Evolutionary conservation across 345 rosid species (phyloP).

Genomic region (Eucalyptus fibrosa): DNA sequence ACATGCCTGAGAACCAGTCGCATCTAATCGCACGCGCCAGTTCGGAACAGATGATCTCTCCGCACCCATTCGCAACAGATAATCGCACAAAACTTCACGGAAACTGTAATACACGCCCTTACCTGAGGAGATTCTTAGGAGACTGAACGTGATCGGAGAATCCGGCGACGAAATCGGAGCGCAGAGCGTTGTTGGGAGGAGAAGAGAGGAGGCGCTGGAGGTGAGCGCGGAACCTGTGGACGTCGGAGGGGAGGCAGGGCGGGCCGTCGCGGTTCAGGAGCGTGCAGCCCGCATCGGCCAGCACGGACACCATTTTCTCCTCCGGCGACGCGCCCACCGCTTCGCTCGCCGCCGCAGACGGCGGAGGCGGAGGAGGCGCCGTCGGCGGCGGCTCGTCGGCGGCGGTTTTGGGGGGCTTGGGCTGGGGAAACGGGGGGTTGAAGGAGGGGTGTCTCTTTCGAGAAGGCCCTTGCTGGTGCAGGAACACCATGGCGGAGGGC

Average conservation of each 20-base stretch:
- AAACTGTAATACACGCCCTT: background rate
- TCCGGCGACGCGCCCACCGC: background rate
- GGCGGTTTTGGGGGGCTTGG: slow-evolving; percentile 26
- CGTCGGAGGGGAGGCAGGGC: slow-evolving; percentile 61
- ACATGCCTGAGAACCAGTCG: background rate
- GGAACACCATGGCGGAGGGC: slow-evolving; percentile 34
- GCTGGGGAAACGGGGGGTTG: slow-evolving; percentile 19
- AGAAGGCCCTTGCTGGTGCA: slow-evolving; percentile 32
- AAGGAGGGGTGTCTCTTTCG: slow-evolving; percentile 29
- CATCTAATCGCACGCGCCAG: background rate
- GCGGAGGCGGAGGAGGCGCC: background rate
- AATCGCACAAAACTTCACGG: background rate
- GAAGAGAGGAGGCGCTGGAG: slow-evolving; percentile 38
- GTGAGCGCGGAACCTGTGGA: slow-evolving; percentile 42
- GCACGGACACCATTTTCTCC: slow-evolving; percentile 42
- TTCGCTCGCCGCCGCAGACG: background rate
- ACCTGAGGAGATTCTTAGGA: slow-evolving; percentile 48
- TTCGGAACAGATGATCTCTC: background rate
- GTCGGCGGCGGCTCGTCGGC: background rate
- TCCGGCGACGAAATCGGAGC: slow-evolving; percentile 39
- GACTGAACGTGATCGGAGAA: slow-evolving; percentile 40
- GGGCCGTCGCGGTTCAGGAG: slow-evolving; percentile 44
- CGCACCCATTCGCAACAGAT: background rate
- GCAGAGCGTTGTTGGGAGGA: slow-evolving; percentile 17
- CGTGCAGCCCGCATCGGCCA: slow-evolving; percentile 76